These are phyloP conservation scores for Umbilicaria muhlenbergii DNA, from an alignment of 495 filamentous ascomycete genomes.

Conservation along the genomic window DNA sequence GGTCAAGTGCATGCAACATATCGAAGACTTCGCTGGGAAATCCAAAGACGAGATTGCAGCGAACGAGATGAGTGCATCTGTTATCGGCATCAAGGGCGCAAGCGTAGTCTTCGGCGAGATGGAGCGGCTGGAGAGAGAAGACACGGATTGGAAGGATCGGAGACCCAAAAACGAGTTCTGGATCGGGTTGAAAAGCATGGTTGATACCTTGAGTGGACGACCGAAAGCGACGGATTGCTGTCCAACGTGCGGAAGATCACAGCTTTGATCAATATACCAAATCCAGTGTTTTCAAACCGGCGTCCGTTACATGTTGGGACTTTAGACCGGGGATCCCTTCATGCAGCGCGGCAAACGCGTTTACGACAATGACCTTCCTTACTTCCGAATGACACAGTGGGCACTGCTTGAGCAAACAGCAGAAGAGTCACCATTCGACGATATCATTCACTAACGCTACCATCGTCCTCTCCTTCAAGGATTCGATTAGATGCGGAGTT, in stretches of 20 bases:
- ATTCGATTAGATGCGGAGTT: too few species aligned
- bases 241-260: constrained; percentile 7
- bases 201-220: constrained; percentile 71
- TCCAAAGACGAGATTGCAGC: constrained; percentile 49
- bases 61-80: constrained; percentile 53
- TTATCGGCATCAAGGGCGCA: constrained; percentile 88
- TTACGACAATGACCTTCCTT: neutral
- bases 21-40: constrained; percentile 60
- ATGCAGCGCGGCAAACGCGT: too few species aligned
- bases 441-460: too few species aligned
- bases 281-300: neutral
- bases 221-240: constrained; percentile 21
- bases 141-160: constrained; percentile 86
- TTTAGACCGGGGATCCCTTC: neutral
- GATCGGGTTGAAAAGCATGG: constrained; percentile 63
- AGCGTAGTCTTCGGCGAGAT: constrained; percentile 76
- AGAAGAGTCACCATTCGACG: neutral
- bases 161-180: constrained; percentile 79
- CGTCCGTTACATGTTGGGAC: neutral
- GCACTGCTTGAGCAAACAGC: neutral
- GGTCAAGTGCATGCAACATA: constrained; percentile 77
- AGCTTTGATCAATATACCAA: neutral
- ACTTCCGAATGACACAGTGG: neutral
- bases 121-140: constrained; percentile 57
- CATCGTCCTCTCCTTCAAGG: too few species aligned